phyloP scores from a whole-genome alignment of 139 green algal genomes.

The Closterium sp. region DNA sequence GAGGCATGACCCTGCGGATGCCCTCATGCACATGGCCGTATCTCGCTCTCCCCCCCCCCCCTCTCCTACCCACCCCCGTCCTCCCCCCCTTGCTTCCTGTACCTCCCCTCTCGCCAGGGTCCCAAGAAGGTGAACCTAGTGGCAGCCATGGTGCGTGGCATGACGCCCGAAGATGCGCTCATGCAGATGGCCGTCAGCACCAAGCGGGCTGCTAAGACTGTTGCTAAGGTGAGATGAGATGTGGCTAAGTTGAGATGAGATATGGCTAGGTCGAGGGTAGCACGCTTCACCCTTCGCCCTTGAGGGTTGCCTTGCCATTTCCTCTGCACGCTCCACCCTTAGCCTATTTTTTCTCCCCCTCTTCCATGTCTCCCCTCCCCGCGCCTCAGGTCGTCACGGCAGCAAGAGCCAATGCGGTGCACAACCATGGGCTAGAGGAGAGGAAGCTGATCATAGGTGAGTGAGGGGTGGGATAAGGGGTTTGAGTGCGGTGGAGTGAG shows the following conservation, averaged over 20 bases:
- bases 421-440: constrained; percentile 25
- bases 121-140: constrained; percentile 48
- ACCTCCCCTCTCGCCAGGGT: background rate
- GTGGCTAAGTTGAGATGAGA: too few relatives aligned
- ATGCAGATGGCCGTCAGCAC: constrained; percentile 34
- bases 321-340: too few relatives aligned
- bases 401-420: constrained; percentile 23
- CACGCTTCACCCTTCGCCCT: too few relatives aligned
- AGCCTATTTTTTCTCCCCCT: too few relatives aligned
- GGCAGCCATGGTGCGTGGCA: constrained; percentile 36
- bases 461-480: background rate
- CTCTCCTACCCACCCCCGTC: too few relatives aligned
- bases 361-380: background rate
- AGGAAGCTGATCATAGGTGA: constrained; percentile 26
- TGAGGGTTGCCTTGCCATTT: too few relatives aligned
- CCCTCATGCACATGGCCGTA: too few relatives aligned
- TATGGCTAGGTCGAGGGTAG: background rate
- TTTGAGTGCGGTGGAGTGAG: background rate
- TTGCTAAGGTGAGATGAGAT: background rate
- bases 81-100: too few relatives aligned
- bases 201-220: constrained; percentile 37
- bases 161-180: constrained; percentile 47
- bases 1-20: too few relatives aligned
- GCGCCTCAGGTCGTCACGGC: background rate
- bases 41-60: too few relatives aligned